Evolutionary conservation across 2,329 filamentous ascomycete genomes (phyloP), one percentile per base, ranked within the genome.

Genomic region (Penicillium sp.): DNA sequence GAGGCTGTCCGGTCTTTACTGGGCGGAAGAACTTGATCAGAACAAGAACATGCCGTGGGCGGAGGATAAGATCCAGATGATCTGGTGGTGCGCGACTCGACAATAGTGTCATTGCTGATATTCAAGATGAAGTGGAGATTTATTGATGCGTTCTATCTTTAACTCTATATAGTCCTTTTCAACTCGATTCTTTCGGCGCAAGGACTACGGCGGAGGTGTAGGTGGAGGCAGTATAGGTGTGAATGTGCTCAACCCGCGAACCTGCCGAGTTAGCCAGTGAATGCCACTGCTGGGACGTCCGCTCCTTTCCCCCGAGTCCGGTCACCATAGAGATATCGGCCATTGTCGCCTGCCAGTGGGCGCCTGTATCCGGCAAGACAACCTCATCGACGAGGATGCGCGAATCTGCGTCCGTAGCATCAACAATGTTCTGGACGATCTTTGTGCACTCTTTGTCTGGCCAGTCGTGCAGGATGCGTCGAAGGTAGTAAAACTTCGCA

Each of bases 351-450:
- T 63, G 62, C 66, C 60, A 70, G 38, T 59, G 54, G 3, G 63
- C 64, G 0, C 59, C 60, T 12, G 48, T 63, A 31, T 78, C 65
- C 0, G 78, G 76, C 8, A 82, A 47, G 3, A 81, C 75, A 22
- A 77, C 70, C n/a, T 82, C 80, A 55, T 79, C 76, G 51, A 82
- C 76, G 22, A 82, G 60, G 22, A 82, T 70, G 14, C 68, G 64
- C 0, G 77, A 79, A 4, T 74, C 57, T 0, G 55, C 22, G 1
- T 43, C 31, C 68, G 69, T 65, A 0, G 61, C 66, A 0, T 67
- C 59, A 1, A 60, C 60, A 8, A 77, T 60, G 14, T 75, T 69
- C 11, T 63, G 64, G 34, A 80, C 71, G 8, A 82, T 78, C 7
- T 57, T 41, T 4, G 47, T 31, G 1, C 60, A 62, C 12, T 67